phyloP scores from a whole-genome alignment of 1,284 basidiomycete genomes.

The Malassezia slooffiae region DNA sequence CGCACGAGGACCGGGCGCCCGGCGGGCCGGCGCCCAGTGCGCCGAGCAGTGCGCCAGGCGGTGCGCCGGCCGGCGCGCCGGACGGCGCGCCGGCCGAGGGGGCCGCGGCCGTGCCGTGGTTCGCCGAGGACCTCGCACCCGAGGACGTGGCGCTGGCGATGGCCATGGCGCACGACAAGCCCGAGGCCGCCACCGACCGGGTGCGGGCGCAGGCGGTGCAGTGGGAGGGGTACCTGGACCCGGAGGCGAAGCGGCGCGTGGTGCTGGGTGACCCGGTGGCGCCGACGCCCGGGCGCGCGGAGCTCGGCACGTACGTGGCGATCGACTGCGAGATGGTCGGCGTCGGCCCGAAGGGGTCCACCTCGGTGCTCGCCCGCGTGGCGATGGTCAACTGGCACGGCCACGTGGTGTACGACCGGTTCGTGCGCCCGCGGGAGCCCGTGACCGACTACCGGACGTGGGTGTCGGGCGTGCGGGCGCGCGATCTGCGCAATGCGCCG shows the following conservation, averaged over 20 bases:
- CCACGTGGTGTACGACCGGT: constrained; percentile 66
- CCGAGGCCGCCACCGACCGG: background rate
- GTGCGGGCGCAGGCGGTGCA: constrained; percentile 8
- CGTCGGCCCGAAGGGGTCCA: constrained; percentile 65
- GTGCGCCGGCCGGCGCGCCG: too few species aligned
- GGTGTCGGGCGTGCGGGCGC: constrained; percentile 71
- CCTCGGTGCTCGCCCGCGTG: constrained; percentile 79
- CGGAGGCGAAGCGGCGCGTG: constrained; percentile 23
- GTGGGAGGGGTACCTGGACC: constrained; percentile 28
- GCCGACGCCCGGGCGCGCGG: constrained; percentile 19
- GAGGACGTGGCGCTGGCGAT: constrained; percentile 34
- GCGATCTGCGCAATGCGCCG: constrained; percentile 62
- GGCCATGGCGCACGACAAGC: constrained; percentile 15
- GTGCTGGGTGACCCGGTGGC: constrained; percentile 25
- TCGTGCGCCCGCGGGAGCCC: constrained; percentile 73
- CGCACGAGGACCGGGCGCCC: background rate
- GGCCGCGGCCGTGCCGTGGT: constrained; percentile 26
- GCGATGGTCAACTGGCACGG: constrained; percentile 86
- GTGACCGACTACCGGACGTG: constrained; percentile 90
- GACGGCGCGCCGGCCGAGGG: background rate
- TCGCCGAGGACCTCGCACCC: constrained; percentile 37
- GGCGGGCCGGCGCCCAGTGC: background rate
- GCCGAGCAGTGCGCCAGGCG: too few species aligned
- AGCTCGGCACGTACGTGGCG: constrained; percentile 56
- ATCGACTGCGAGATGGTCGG: constrained; percentile 98